phyloP scores from a whole-genome alignment of 2,329 filamentous ascomycete species.

The Coleophoma cylindrospora region DNA sequence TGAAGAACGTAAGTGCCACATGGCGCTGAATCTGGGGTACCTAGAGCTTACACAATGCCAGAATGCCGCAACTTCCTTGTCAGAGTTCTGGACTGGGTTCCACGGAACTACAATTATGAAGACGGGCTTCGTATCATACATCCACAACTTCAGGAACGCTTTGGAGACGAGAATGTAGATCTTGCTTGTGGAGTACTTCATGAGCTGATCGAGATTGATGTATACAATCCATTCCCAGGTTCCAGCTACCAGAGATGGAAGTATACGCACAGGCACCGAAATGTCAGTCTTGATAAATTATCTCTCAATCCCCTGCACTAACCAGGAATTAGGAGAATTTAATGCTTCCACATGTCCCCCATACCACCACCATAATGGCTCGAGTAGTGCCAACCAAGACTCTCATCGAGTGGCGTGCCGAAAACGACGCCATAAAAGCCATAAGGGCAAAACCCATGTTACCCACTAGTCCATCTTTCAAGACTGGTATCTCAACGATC shows the following conservation, averaged over 20 bases:
- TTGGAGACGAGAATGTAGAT: conserved; percentile 40
- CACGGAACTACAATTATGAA: conserved; percentile 40
- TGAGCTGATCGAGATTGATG: conserved; percentile 40
- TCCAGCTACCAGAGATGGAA: conserved; percentile 42
- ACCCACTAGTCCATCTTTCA: not conserved
- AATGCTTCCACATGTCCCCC: conserved; percentile 40
- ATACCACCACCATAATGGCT: conserved; percentile 39
- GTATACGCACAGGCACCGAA: conserved; percentile 37
- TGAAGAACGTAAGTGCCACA: conserved; percentile 10
- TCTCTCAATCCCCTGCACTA: not conserved
- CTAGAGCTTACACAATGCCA: conserved; percentile 8
- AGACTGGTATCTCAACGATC: conserved; percentile 1
- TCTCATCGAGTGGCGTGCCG: conserved; percentile 31
- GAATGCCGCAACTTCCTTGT: conserved; percentile 41
- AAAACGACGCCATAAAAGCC: conserved; percentile 4
- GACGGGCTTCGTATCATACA: conserved; percentile 40
- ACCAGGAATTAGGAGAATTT: conserved; percentile 24
- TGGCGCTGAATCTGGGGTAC: no score
- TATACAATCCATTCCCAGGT: conserved; percentile 37
- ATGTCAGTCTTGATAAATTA: conserved; percentile 25
- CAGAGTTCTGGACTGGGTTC: conserved; percentile 37
- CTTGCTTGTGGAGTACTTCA: conserved; percentile 39
- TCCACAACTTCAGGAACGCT: conserved; percentile 35
- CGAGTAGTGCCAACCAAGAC: conserved; percentile 33
- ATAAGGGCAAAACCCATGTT: not conserved